Evolutionary conservation across 1,139 yeast genomes (phyloP).

Genomic region (Pichia norvegensis): DNA sequence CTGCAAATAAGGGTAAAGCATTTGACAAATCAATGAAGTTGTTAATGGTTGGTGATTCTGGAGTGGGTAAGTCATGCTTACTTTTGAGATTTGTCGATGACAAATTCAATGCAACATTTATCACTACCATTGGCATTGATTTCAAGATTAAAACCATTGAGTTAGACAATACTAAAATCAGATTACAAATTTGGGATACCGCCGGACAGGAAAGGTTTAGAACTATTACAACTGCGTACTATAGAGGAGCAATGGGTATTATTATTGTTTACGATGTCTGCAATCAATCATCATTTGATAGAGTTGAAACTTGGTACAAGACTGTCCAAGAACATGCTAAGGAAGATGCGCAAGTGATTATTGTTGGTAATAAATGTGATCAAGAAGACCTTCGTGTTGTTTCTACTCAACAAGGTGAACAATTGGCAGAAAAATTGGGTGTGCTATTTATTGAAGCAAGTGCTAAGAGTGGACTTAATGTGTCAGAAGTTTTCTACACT

Average conservation of each 20-base stretch:
- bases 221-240: slow-evolving; percentile 96
- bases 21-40: slow-evolving; percentile 94
- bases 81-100: slow-evolving; percentile 93
- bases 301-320: slow-evolving; percentile 82
- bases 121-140: slow-evolving; percentile 96
- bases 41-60: slow-evolving; percentile 92
- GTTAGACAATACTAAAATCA: slow-evolving; percentile 84
- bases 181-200: slow-evolving; percentile 97
- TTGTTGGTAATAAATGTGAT: slow-evolving; percentile 94
- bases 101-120: slow-evolving; percentile 91
- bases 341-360: slow-evolving; percentile 87
- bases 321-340: slow-evolving; percentile 95
- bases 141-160: slow-evolving; percentile 96
- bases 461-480: slow-evolving; percentile 90
- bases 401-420: slow-evolving; percentile 81
- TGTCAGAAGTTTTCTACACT: slow-evolving; percentile 83
- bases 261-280: slow-evolving; percentile 93
- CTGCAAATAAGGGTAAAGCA: slow-evolving; percentile 16
- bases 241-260: slow-evolving; percentile 98
- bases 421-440: slow-evolving; percentile 78
- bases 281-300: slow-evolving; percentile 86
- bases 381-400: slow-evolving; percentile 73
- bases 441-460: slow-evolving; percentile 92
- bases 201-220: slow-evolving; percentile 98
- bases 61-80: slow-evolving; percentile 92